These are phyloP conservation scores for Psidium guajava DNA, from an alignment of 345 rosid species.

Conservation along the genomic window DNA sequence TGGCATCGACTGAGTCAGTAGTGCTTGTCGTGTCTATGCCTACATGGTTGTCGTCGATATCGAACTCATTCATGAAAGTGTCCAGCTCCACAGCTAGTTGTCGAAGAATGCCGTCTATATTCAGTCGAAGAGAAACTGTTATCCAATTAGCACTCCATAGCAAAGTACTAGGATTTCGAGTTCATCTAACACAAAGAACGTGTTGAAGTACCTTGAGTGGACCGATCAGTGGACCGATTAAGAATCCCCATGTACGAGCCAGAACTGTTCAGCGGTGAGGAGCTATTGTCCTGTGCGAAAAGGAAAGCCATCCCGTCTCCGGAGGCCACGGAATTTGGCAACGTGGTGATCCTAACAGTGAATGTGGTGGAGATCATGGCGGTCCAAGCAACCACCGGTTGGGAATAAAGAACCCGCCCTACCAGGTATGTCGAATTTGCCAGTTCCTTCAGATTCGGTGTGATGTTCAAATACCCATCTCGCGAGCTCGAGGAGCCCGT, in stretches of 20 bases:
- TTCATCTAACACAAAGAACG: not conserved
- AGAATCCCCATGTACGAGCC: slow-evolving; percentile 29
- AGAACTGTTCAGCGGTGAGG: slow-evolving; percentile 11
- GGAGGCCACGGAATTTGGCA: not conserved
- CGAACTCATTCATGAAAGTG: slow-evolving; percentile 31
- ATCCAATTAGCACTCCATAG: not conserved
- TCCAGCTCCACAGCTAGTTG: slow-evolving; percentile 29
- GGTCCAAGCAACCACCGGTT: slow-evolving; percentile 22
- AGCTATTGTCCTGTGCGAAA: slow-evolving; percentile 8
- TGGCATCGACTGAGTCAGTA: slow-evolving; percentile 1
- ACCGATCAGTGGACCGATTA: slow-evolving; percentile 5
- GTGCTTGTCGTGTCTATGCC: slow-evolving; percentile 20
- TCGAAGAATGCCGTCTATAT: slow-evolving; percentile 1
- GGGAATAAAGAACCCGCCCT: slow-evolving; percentile 19
- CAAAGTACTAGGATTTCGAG: not conserved
- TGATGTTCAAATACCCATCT: slow-evolving; percentile 16
- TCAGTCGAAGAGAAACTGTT: not conserved
- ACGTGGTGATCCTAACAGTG: slow-evolving; percentile 19
- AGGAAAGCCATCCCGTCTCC: slow-evolving; percentile 31
- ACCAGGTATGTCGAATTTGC: slow-evolving; percentile 2
- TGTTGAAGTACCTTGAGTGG: slow-evolving; percentile 15
- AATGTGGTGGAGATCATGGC: slow-evolving; percentile 20
- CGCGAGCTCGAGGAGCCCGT: slow-evolving; percentile 7
- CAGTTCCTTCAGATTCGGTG: slow-evolving; percentile 1
- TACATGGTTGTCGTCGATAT: slow-evolving; percentile 21